Evolutionary conservation across 2,329 filamentous ascomycete genomes (phyloP).

Genomic region (Neofusicoccum sp.): DNA sequence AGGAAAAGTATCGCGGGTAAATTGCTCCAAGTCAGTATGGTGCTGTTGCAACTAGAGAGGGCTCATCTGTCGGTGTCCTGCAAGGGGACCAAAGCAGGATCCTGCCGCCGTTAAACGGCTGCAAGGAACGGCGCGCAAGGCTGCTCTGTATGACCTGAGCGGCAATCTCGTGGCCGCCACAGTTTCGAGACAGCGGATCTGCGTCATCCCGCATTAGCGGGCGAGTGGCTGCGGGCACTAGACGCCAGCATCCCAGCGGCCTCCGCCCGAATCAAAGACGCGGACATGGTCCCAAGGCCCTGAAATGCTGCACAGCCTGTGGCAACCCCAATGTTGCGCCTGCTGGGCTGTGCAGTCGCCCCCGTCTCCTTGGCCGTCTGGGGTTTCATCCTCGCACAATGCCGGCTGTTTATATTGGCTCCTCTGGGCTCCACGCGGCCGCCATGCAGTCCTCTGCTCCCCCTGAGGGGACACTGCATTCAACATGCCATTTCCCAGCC

Average conservation of each 20-base stretch:
- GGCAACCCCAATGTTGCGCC: not conserved
- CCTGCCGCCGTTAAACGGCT: no score
- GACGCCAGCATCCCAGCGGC: no score
- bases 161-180: no score
- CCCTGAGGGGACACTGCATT: not conserved
- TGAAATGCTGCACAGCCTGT: not conserved
- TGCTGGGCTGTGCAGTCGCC: not conserved
- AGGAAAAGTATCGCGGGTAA: not conserved
- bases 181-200: not conserved
- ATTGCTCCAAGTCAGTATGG: no score
- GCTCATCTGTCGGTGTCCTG: no score
- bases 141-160: no score
- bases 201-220: not conserved
- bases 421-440: not conserved
- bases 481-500: not conserved
- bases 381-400: not conserved
- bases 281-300: not conserved
- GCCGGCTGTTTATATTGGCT: not conserved
- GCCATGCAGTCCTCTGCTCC: not conserved
- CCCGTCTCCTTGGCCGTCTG: not conserved
- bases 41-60: no score
- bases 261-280: constrained; percentile 4
- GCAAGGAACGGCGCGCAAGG: no score
- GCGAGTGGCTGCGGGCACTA: not conserved
- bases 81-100: no score